Evolutionary conservation across 192 early-diverging fungal species (phyloP), one percentile per base, ranked within the genome.

Genomic region (Cetraspora pellucida): DNA sequence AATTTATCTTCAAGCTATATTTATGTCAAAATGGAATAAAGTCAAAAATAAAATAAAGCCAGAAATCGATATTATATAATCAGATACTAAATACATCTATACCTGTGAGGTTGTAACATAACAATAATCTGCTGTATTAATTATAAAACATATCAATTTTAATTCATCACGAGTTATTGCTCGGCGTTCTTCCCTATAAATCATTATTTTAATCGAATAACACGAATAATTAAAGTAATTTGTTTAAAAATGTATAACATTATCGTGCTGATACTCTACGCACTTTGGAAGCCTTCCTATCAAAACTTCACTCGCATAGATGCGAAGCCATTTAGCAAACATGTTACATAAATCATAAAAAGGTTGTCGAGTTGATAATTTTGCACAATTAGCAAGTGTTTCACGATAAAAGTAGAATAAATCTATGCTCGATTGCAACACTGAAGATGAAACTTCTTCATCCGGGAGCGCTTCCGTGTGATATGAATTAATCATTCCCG

Each of bases 81-180:
- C 43, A 55, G 11, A 54, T 54, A 2, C 13, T 54, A 54, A 54
- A 54, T 19, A 19, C 16, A 19, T 11, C 17, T 58, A 63, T 84
- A 90, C 92, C 83, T 94, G 93, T 11, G 85, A 80, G 0, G 92
- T 96, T 1, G 94, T 96, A 13, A 89, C 85, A 30, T 87, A 85
- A 77, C 96, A 99, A 81, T 99, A 99, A 81, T 99, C 97, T 0
- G 93, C 93, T 0, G 97, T 99, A 59, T 96, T 97, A 74, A 97
- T 83, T 27, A 96, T 88, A n/a, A 93, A 76, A 74, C 93, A 94
- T 2, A 89, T 89, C 14, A 89, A 87, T 44, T 85, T 81, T 44
- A 97, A 82, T 21, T 93, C 91, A 27, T 95, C 93, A 11, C 86
- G 80, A 7, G 85, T 87, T 52, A 92, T 77, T 3, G 83, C 72